phyloP scores from a whole-genome alignment of 2,329 filamentous ascomycete genomes.

The Cylindrodendrum hubeiense region DNA sequence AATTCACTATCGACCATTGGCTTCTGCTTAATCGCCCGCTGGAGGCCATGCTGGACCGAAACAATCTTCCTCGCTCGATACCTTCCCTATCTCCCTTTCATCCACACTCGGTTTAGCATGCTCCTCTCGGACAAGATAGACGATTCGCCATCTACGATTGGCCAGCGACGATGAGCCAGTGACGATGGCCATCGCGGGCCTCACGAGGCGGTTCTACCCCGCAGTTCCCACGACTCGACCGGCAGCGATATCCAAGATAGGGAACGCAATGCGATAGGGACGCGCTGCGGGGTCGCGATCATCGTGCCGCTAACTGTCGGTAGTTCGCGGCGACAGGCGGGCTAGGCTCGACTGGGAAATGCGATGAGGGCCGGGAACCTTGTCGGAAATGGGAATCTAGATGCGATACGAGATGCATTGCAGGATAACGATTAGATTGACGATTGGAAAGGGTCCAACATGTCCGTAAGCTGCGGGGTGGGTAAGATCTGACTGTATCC shows the following conservation, averaged over 20 bases:
- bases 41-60: neutral
- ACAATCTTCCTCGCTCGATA: neutral
- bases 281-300: constrained; percentile 12
- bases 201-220: constrained; percentile 18
- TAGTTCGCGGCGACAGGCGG: neutral
- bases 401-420: neutral
- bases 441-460: neutral
- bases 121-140: constrained; percentile 21
- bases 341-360: constrained; percentile 24
- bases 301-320: neutral
- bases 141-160: constrained; percentile 3
- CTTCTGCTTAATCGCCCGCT: neutral
- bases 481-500: neutral
- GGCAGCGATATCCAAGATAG: constrained; percentile 25
- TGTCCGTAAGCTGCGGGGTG: neutral
- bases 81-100: constrained; percentile 4
- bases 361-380: constrained; percentile 21
- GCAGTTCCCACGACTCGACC: constrained; percentile 6
- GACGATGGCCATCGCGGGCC: neutral
- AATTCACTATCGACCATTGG: neutral
- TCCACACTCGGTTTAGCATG: constrained; percentile 1
- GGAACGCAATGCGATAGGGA: constrained; percentile 12
- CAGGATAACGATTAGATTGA: neutral
- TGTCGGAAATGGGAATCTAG: constrained; percentile 17
- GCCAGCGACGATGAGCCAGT: too few species aligned